Percentiles rank a stretch among this genome's conserved stretches.
Conservation (phyloP, 202 grass and related monocot species). For the Panicum virgatum region DNA sequence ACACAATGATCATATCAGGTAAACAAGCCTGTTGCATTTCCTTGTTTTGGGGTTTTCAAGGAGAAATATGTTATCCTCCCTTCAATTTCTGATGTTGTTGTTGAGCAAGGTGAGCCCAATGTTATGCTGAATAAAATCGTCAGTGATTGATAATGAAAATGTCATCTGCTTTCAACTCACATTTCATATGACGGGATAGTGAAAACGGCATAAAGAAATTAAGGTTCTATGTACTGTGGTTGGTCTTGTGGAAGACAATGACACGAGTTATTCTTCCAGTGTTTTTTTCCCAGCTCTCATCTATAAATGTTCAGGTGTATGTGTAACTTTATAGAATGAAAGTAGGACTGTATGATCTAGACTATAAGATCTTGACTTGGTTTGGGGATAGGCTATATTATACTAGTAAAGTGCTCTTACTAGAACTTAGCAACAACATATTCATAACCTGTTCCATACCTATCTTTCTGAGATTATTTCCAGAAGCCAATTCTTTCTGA, state of each 20-base stretch:
- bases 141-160: not conserved
- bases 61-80: slow-evolving; percentile 65
- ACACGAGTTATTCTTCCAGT: not conserved
- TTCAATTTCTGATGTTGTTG: slow-evolving; percentile 60
- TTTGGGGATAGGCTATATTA: not conserved
- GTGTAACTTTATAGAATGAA: not conserved
- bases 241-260: not conserved
- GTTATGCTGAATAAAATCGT: not conserved
- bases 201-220: not conserved
- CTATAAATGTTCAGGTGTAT: not conserved
- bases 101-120: slow-evolving; percentile 59
- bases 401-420: slow-evolving; percentile 11
- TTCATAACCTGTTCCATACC: not conserved
- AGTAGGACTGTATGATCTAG: not conserved
- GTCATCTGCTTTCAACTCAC: not conserved
- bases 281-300: not conserved
- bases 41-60: slow-evolving; percentile 61
- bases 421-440: not conserved
- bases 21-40: slow-evolving; percentile 50
- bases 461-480: not conserved
- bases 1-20: slow-evolving; percentile 30
- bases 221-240: not conserved
- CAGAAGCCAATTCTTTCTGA: not conserved
- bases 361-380: not conserved
- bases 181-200: not conserved